Percentiles rank a stretch among this genome's conserved stretches.
Conservation (phyloP, 768 basidiomycete species). For the Harrya chromipes region DNA sequence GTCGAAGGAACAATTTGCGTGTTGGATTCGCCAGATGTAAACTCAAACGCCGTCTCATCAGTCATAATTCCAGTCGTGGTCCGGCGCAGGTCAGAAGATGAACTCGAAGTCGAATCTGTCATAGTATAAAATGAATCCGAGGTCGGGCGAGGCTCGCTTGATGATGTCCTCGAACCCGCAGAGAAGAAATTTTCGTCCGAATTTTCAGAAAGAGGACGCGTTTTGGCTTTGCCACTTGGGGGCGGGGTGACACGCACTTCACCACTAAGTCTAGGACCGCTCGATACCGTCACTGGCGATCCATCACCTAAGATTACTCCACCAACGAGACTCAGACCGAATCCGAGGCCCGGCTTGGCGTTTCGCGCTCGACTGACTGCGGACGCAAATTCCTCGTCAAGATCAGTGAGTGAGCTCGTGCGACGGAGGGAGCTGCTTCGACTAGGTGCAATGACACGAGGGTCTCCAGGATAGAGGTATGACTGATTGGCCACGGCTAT, state of each 20-base stretch:
- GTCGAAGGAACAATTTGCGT: conserved; percentile 51
- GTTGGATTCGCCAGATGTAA: conserved; percentile 36
- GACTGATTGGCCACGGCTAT: conserved; percentile 61
- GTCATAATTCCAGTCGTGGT: conserved; percentile 35
- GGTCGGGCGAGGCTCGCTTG: conserved; percentile 28
- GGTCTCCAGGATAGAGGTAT: conserved; percentile 71
- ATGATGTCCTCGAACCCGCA: conserved; percentile 35
- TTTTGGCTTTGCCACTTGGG: conserved; percentile 36
- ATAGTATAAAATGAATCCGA: conserved; percentile 36
- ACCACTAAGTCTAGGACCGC: conserved; percentile 48
- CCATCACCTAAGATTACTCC: conserved; percentile 45
- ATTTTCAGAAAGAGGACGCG: conserved; percentile 28
- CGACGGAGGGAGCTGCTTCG: conserved; percentile 55
- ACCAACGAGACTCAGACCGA: conserved; percentile 43
- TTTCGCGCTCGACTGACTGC: conserved; percentile 42
- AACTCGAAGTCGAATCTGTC: conserved; percentile 27
- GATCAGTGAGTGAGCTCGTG: conserved; percentile 74
- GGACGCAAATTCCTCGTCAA: conserved; percentile 57
- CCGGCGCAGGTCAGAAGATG: conserved; percentile 26
- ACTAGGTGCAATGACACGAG: conserved; percentile 68
- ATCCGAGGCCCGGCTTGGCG: conserved; percentile 40
- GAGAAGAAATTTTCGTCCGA: conserved; percentile 50
- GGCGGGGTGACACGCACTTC: conserved; percentile 46
- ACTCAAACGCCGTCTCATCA: conserved; percentile 38
- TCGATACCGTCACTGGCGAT: conserved; percentile 71